These are phyloP conservation scores for Ambrosia artemisiifolia DNA, from an alignment of 129 eudicot species.

Conservation along the genomic window DNA sequence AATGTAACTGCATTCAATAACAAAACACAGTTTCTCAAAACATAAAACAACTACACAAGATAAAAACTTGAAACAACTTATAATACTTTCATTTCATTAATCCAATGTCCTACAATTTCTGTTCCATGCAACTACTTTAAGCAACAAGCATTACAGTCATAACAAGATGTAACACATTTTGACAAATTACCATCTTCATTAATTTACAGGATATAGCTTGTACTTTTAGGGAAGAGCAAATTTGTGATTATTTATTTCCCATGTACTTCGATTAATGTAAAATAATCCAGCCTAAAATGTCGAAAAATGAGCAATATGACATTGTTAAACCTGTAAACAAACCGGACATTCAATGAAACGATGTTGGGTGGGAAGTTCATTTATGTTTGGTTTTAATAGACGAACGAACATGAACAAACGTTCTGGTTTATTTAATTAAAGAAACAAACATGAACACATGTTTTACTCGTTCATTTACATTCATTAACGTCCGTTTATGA, in stretches of 20 bases:
- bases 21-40: neutral
- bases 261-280: neutral
- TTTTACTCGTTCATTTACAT: no score
- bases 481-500: no score
- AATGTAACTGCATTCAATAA: slow-evolving; percentile 59
- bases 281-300: no score
- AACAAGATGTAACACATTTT: neutral
- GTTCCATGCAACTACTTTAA: neutral
- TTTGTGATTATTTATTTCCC: neutral
- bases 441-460: no score
- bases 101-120: neutral
- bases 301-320: no score
- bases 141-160: neutral
- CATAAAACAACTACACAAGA: neutral
- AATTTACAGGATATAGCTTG: neutral
- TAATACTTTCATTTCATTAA: neutral
- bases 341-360: no score
- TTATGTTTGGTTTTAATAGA: no score
- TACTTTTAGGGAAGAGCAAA: neutral
- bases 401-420: no score
- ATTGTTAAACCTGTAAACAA: no score
- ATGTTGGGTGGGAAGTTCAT: no score
- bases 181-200: neutral
- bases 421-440: no score
- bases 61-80: neutral